A percentile compares a stretch with the other conserved stretches of the same genome.
phyloP scores from a whole-genome alignment of 1,284 basidiomycete genomes.

The Cryptococcus sp. region DNA sequence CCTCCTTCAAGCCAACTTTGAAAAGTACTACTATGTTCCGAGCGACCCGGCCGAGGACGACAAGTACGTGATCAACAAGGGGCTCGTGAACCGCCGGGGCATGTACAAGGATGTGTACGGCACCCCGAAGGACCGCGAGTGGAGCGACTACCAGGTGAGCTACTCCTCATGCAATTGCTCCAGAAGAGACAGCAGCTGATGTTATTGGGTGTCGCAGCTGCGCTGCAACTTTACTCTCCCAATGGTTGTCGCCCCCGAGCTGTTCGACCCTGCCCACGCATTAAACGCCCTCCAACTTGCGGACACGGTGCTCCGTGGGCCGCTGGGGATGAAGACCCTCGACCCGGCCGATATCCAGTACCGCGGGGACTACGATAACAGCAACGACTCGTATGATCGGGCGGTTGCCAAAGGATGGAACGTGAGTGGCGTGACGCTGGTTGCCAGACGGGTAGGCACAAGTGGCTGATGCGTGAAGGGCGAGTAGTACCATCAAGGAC shows the following conservation, averaged over 20 bases:
- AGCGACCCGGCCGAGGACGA: constrained; percentile 69
- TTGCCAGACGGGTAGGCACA: neutral
- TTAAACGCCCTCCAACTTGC: constrained; percentile 71
- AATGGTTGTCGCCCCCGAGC: constrained; percentile 94
- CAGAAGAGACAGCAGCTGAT: neutral
- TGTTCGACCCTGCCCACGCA: constrained; percentile 80
- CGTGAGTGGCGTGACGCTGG: constrained; percentile 30
- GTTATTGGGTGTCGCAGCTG: constrained; percentile 48
- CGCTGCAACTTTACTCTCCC: constrained; percentile 90
- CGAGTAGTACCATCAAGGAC: constrained; percentile 54
- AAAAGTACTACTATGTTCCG: constrained; percentile 86
- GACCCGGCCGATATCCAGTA: constrained; percentile 83
- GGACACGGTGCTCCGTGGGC: constrained; percentile 71
- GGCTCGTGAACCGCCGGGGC: constrained; percentile 79
- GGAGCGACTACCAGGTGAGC: constrained; percentile 84
- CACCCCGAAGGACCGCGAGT: constrained; percentile 78
- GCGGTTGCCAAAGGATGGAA: constrained; percentile 86
- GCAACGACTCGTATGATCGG: constrained; percentile 78
- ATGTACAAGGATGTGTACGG: constrained; percentile 99
- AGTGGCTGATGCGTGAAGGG: neutral
- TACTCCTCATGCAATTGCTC: neutral
- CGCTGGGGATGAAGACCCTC: constrained; percentile 90
- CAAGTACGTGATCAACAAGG: constrained; percentile 67
- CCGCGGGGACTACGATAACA: constrained; percentile 83
- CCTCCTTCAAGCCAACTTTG: constrained; percentile 81